Conservation (phyloP, 2,329 filamentous ascomycete genomes). For the Cercospora sp. region DNA sequence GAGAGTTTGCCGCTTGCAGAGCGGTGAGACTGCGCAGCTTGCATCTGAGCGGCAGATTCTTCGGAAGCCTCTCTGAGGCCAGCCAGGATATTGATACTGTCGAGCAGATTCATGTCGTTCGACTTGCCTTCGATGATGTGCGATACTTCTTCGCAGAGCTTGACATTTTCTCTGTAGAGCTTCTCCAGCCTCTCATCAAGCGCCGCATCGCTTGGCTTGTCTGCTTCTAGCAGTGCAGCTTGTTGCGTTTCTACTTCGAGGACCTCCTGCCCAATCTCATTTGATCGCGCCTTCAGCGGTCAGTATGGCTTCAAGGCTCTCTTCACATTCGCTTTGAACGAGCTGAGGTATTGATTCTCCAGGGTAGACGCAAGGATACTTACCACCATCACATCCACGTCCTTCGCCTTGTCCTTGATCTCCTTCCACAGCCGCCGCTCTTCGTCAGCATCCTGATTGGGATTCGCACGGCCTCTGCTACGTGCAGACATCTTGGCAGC, state of each 20-base stretch:
- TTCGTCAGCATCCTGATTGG: constrained; percentile 54
- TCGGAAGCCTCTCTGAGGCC: constrained; percentile 52
- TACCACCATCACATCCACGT: constrained; percentile 52
- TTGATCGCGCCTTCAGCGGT: constrained; percentile 33
- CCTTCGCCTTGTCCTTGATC: constrained; percentile 48
- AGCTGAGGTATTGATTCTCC: neutral
- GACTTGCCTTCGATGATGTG: constrained; percentile 48
- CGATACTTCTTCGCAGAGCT: constrained; percentile 49
- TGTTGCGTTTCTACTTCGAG: constrained; percentile 41
- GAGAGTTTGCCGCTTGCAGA: constrained; percentile 33
- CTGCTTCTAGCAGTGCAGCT: constrained; percentile 35
- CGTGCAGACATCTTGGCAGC: constrained; percentile 47
- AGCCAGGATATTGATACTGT: constrained; percentile 49
- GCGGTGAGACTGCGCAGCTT: constrained; percentile 29
- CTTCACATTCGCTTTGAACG: neutral
- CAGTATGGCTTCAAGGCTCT: neutral
- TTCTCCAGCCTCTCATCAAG: constrained; percentile 51
- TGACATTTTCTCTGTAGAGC: constrained; percentile 51
- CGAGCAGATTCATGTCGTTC: constrained; percentile 45
- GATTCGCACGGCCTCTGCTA: constrained; percentile 46
- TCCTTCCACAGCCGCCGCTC: constrained; percentile 53
- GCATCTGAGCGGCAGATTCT: constrained; percentile 41
- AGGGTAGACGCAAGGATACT: constrained; percentile 28
- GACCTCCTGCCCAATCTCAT: constrained; percentile 41
- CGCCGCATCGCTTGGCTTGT: constrained; percentile 37